A percentile compares a stretch with the other conserved stretches of the same genome.
Evolutionary conservation across 148 eudicot species (phyloP).

Genomic region (Suaeda aralocaspica): DNA sequence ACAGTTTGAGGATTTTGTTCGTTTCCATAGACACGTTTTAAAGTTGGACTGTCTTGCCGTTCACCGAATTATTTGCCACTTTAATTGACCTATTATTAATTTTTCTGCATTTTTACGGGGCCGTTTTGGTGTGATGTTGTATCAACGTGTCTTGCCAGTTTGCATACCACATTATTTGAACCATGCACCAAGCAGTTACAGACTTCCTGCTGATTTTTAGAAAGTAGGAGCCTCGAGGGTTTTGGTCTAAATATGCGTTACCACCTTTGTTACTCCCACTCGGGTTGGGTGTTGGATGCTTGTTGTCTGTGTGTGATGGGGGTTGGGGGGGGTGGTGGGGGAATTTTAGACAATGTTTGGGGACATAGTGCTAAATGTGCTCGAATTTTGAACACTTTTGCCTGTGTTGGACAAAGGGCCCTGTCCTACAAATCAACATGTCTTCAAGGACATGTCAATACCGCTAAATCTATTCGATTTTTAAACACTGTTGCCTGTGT

Average conservation of each 20-base stretch:
- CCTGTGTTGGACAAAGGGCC: too few relatives aligned
- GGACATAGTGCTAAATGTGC: too few relatives aligned
- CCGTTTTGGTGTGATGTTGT: neutral
- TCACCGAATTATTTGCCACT: neutral
- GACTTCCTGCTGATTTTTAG: neutral
- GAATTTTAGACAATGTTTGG: too few relatives aligned
- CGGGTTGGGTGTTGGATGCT: too few relatives aligned
- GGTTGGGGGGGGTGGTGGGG: too few relatives aligned
- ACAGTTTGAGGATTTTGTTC: neutral
- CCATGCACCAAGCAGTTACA: neutral
- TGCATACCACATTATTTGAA: neutral
- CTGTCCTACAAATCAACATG: too few relatives aligned
- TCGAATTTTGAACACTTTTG: too few relatives aligned
- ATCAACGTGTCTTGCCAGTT: neutral
- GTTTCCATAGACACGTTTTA: neutral
- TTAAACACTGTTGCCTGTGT: too few relatives aligned
- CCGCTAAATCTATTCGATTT: too few relatives aligned
- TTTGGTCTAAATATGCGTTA: neutral
- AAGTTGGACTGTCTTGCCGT: neutral
- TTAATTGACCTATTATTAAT: neutral
- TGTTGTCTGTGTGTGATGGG: too few relatives aligned
- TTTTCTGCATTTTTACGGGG: neutral
- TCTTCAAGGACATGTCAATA: too few relatives aligned
- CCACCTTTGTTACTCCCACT: too few relatives aligned
- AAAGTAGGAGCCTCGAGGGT: neutral